A percentile compares a stretch with the other conserved stretches of the same genome.
Evolutionary conservation across 2,329 filamentous ascomycete species (phyloP).

Genomic region (Chrysoporthe puriensis): DNA sequence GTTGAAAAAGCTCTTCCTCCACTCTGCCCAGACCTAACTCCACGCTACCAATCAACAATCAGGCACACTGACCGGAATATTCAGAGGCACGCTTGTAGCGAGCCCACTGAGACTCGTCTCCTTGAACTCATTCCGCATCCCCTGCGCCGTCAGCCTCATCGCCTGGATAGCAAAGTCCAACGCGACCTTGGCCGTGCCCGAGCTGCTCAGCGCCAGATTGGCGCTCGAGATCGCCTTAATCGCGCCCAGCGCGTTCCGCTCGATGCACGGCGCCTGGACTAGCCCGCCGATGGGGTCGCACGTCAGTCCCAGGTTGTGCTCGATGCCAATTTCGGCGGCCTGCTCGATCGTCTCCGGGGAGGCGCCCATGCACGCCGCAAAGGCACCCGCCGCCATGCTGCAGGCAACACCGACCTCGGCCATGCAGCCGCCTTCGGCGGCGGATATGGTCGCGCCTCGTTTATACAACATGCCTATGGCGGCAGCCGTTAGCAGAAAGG

Average conservation of each 20-base stretch:
- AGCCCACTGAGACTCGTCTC: conserved; percentile 55
- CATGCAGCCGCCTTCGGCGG: conserved; percentile 57
- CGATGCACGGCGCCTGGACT: conserved; percentile 56
- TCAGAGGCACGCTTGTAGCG: conserved; percentile 53
- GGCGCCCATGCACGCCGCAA: conserved; percentile 56
- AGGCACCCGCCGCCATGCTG: conserved; percentile 55
- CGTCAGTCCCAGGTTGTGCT: conserved; percentile 55
- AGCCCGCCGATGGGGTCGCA: conserved; percentile 55
- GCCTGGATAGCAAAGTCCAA: conserved; percentile 55
- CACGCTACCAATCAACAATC: conserved; percentile 43
- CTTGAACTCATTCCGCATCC: conserved; percentile 58
- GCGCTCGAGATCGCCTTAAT: conserved; percentile 56
- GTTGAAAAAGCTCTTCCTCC: not conserved
- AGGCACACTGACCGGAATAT: conserved; percentile 57
- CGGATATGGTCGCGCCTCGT: conserved; percentile 55
- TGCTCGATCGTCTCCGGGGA: conserved; percentile 54
- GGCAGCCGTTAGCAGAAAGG: conserved; percentile 52
- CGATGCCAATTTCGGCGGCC: conserved; percentile 56
- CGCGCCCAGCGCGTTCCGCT: conserved; percentile 54
- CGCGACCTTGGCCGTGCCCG: conserved; percentile 51
- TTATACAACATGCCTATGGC: conserved; percentile 59
- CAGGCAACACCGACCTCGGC: conserved; percentile 57
- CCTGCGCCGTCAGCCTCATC: conserved; percentile 54
- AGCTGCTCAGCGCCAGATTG: conserved; percentile 52
- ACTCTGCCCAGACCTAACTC: not conserved